Base-by-base conservation (phyloP, 768 basidiomycete genomes). In the Tulasnella sp. region DNA sequence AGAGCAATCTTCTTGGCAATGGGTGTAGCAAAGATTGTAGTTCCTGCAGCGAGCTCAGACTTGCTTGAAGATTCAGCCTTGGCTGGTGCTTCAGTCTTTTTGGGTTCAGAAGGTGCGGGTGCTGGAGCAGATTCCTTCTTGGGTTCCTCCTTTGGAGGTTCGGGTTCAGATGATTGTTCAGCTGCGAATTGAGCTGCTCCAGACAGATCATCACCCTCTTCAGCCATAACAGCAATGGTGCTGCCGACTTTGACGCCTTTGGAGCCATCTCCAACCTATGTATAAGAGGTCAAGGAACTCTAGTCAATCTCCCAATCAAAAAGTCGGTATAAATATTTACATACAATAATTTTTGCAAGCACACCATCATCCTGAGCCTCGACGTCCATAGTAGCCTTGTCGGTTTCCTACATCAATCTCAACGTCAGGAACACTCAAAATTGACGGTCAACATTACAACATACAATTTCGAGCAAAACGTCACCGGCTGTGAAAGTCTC, bases 361-460 rank as follows among this genome's bases (percentile, higher is more conserved):
- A 98, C 69, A 59, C 95, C 95, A 59, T 99, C 95, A 37, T 98
- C 95, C 70, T 92, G 92, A 7, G 95, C 90, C 69, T 99, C 95
- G 31, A 99, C 93, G 69, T 99, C 95, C 67, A 99, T 98, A 42
- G 91, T 92, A 19, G 95, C 93, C 76, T 99, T 99, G 81, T 99
- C 95, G 48, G 95, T 99, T 82, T 99, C 95, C 90, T 93, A 48
- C 15, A 13, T 19, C n/a, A n/a, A 10, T 20, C 6, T 10, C 5
- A 40, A 20, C 39, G 53, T 56, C 45, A 44, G 31, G 35, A 45
- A 44, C n/a, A 40, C n/a, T 8, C 20, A 3, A 16, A 49, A n/a
- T 19, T 8, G 22, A 24, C 31, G 32, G 44, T 7, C 40, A 56
- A 27, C 10, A 29, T 40, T 22, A 6, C 13, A 35, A 69, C 79